These are phyloP conservation scores for Nakazawaea ernobii DNA, from an alignment of 805 yeast species.

Conservation along the genomic window DNA sequence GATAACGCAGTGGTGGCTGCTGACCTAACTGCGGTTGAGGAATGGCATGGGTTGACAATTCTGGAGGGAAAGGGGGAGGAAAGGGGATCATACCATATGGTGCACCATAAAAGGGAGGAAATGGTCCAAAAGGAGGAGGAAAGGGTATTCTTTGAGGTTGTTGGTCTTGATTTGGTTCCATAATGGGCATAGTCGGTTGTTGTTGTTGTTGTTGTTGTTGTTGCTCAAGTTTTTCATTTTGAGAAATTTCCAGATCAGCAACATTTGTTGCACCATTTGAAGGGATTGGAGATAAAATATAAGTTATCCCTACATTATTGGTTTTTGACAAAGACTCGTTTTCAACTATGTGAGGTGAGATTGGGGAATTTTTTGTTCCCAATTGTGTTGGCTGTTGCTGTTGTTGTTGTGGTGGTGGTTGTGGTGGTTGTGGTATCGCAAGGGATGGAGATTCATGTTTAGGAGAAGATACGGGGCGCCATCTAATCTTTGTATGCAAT, in stretches of 20 bases:
- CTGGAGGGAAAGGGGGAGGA: neutral
- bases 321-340: too few relatives aligned
- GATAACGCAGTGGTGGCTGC: neutral
- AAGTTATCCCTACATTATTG: neutral
- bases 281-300: neutral
- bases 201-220: neutral
- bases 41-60: neutral
- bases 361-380: neutral
- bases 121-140: neutral
- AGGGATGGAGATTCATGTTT: neutral
- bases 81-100: conserved; percentile 1
- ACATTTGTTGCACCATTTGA: too few relatives aligned
- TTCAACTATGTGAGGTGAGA: too few relatives aligned
- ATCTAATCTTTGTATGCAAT: neutral
- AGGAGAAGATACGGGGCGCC: conserved; percentile 1
- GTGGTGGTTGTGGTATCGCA: neutral
- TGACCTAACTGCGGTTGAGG: neutral
- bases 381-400: neutral
- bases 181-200: neutral
- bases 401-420: neutral
- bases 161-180: too few relatives aligned
- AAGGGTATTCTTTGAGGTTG: neutral
- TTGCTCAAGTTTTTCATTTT: neutral
- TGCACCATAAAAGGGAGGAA: neutral
- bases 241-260: too few relatives aligned